A percentile compares a stretch with the other conserved stretches of the same genome.
These are phyloP conservation scores for Metschnikowia anglica DNA, from an alignment of 805 yeast species.

Conservation along the genomic window DNA sequence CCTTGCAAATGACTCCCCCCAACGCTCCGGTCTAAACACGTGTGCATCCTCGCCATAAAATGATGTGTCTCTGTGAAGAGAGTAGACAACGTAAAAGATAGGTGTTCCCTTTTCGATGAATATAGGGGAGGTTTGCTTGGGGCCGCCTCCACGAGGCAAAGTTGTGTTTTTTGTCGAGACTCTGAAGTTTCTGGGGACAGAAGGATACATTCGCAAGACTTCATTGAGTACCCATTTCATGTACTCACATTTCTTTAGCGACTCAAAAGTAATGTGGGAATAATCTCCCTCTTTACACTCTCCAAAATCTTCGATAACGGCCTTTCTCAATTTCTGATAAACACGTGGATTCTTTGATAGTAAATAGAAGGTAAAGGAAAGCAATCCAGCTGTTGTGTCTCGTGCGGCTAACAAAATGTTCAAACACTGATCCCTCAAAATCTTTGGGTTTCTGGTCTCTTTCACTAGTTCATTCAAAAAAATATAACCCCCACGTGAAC, in stretches of 20 bases:
- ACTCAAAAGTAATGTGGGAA: constrained; percentile 45
- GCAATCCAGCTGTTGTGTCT: constrained; percentile 54
- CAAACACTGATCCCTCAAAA: constrained; percentile 50
- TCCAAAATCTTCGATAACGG: constrained; percentile 34
- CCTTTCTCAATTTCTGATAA: constrained; percentile 38
- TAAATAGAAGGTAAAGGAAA: constrained; percentile 46
- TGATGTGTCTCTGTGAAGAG: constrained; percentile 39
- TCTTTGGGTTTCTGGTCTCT: constrained; percentile 47
- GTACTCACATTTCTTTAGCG: constrained; percentile 49
- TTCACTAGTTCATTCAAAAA: constrained; percentile 49
- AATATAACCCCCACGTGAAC: constrained; percentile 40
- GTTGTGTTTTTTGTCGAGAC: constrained; percentile 46
- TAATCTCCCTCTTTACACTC: constrained; percentile 32
- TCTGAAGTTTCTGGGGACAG: constrained; percentile 52
- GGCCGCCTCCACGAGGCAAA: constrained; percentile 53
- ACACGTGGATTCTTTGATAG: constrained; percentile 43
- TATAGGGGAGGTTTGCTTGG: constrained; percentile 36
- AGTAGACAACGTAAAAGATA: constrained; percentile 38
- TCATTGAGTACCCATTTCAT: constrained; percentile 49
- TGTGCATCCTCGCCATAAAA: constrained; percentile 46
- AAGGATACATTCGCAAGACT: constrained; percentile 49
- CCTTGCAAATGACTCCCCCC: constrained; percentile 31
- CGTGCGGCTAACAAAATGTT: constrained; percentile 56
- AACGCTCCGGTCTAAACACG: constrained; percentile 48
- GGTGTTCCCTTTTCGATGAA: constrained; percentile 44